A percentile compares a stretch with the other conserved stretches of the same genome.
These are phyloP conservation scores for Logfia minima DNA, from an alignment of 129 eudicot species.

Conservation along the genomic window DNA sequence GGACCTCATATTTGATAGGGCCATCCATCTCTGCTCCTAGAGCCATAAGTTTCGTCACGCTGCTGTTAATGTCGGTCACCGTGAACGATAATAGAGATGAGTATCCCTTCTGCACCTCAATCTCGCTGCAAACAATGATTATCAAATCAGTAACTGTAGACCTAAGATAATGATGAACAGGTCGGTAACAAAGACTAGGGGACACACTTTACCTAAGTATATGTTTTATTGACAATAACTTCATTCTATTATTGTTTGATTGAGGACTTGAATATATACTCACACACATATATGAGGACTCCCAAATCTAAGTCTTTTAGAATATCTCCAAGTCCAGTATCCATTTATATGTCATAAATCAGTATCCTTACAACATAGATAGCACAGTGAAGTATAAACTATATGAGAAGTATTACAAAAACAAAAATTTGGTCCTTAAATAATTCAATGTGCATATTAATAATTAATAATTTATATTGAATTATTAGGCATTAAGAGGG, in stretches of 20 bases:
- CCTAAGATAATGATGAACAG: not conserved
- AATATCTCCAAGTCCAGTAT: not conserved
- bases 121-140: conserved; percentile 49
- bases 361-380: not conserved
- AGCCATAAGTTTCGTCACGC: conserved; percentile 74
- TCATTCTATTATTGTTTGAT: not conserved
- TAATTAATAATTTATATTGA: not conserved
- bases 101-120: conserved; percentile 63
- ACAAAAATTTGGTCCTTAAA: not conserved
- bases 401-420: not conserved
- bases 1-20: conserved; percentile 88
- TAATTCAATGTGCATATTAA: not conserved
- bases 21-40: conserved; percentile 98
- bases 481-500: not conserved
- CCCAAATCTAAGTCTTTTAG: not conserved
- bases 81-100: conserved; percentile 82
- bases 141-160: conserved; percentile 12
- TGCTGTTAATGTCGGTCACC: conserved; percentile 70
- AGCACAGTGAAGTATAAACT: not conserved
- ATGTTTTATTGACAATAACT: not conserved
- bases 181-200: not conserved
- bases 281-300: not conserved
- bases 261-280: not conserved
- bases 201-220: not conserved
- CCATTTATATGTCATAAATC: not conserved